These are phyloP conservation scores for Candida sanyaensis DNA, from an alignment of 1,139 yeast genomes.

Conservation along the genomic window DNA sequence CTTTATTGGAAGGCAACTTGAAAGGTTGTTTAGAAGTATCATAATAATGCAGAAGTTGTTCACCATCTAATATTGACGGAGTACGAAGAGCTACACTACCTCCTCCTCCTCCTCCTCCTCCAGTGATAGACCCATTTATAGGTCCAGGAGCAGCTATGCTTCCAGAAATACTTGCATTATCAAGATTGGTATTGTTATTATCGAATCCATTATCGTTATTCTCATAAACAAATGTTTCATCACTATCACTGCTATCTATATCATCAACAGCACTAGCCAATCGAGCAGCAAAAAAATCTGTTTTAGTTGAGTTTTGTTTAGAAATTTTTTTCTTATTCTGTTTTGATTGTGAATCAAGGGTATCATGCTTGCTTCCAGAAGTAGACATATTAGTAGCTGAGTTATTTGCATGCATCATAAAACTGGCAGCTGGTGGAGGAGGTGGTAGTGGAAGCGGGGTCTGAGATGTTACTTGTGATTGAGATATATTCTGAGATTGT, in stretches of 20 bases:
- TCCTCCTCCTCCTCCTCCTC: constrained; percentile 1
- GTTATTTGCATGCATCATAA: constrained; percentile 14
- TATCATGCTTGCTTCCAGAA: constrained; percentile 4
- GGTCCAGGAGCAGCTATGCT: constrained; percentile 7
- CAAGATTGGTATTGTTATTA: constrained; percentile 11
- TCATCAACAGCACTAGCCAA: constrained; percentile 94
- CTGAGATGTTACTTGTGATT: not conserved
- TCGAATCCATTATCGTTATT: constrained; percentile 30
- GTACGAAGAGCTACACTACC: constrained; percentile 5
- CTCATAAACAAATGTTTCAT: constrained; percentile 93
- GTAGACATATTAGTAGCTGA: constrained; percentile 8
- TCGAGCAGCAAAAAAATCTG: constrained; percentile 93
- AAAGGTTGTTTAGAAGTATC: constrained; percentile 3
- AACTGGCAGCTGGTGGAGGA: constrained; percentile 8
- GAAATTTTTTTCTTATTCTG: constrained; percentile 23
- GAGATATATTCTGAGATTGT: not conserved
- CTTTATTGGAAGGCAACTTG: constrained; percentile 10
- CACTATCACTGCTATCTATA: constrained; percentile 81
- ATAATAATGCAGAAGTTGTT: constrained; percentile 2
- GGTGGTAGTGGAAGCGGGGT: constrained; percentile 1
- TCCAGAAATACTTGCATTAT: constrained; percentile 16
- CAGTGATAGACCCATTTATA: constrained; percentile 1
- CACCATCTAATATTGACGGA: constrained; percentile 8
- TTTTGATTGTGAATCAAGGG: constrained; percentile 7
- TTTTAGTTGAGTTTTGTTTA: constrained; percentile 55